Base-by-base conservation (phyloP, 306 rosid species). In the Rosa lucieae region DNA sequence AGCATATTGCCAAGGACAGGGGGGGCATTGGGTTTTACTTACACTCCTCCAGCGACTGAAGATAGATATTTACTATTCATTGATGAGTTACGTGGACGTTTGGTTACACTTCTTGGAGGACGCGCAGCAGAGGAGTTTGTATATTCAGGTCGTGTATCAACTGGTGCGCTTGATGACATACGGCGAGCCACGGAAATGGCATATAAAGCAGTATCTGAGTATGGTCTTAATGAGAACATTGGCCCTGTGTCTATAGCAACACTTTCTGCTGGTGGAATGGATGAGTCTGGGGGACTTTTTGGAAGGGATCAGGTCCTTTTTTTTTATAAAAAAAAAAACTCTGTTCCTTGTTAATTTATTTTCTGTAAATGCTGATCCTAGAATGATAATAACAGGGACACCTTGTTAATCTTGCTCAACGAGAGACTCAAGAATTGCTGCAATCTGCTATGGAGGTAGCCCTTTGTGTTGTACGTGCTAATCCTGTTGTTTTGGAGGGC, bases 81-180 rank as follows among this genome's bases (percentile, higher is more conserved):
- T 82, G 99, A 95, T 85, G 99, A 95, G 86, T 84, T 95, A 86
- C 98, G 86, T 61, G 99, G 99, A 72, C 97, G 97, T 51, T 82
- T 95, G 81, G 99, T 91, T 75, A 95, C 98, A 43, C 94, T 95
- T 84, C 94, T 95, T 63, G 99, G 98, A 79, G 99, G 99, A 62
- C 98, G 99, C 63, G 99, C 99, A n/a, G 99, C 98, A 21, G 99
- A 95, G 89, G 98, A 95, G 87, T 87, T 95, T 72, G 92, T 89
- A 67, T 95, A 93, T 84, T 88, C 96, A 53, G 99, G 99, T 77
- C 92, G 99, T 61, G 97, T 95, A 53, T 95, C 99, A 70, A 95
- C 99, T 3, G 98, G 99, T 49, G 97, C 99, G 62, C 94, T 93
- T 81, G 99, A 95, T 88, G 99, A 95, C 84, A 95, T 95, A 63